Evolutionary conservation across 495 filamentous ascomycete genomes (phyloP).

Genomic region (Penicillium chermesinum): DNA sequence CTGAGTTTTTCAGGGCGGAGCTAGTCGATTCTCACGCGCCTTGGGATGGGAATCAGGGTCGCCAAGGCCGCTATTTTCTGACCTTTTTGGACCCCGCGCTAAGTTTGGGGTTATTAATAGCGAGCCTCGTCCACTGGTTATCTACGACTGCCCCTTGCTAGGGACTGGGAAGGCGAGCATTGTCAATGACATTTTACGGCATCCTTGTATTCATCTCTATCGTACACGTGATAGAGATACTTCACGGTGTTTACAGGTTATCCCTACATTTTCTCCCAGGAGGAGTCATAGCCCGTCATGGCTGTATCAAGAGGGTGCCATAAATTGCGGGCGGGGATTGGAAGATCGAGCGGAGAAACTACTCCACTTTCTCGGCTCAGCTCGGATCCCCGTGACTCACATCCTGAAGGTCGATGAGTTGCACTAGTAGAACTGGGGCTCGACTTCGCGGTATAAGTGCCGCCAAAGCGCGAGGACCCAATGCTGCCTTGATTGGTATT

Average conservation of each 20-base stretch:
- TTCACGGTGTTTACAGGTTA: not conserved
- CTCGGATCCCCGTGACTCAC: conserved; percentile 11
- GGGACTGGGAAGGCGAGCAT: too few species aligned
- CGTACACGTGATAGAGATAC: not conserved
- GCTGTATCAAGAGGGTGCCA: not conserved
- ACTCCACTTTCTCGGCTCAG: conserved; percentile 11
- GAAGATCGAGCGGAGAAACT: conserved; percentile 16
- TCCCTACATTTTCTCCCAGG: not conserved
- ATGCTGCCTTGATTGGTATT: too few species aligned
- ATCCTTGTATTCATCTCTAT: not conserved
- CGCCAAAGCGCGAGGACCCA: too few species aligned
- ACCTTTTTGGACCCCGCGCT: conserved; percentile 22
- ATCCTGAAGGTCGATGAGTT: conserved; percentile 8
- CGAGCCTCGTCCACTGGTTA: conserved; percentile 1
- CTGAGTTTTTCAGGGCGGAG: not conserved
- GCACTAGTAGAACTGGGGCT: not conserved
- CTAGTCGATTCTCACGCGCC: conserved; percentile 10
- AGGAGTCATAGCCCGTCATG: conserved; percentile 1
- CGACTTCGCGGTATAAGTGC: too few species aligned
- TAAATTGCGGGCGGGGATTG: conserved; percentile 15
- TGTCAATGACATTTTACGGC: not conserved
- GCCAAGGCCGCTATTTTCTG: conserved; percentile 11
- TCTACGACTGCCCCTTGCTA: not conserved
- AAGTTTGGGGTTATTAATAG: conserved; percentile 14
- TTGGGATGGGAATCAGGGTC: conserved; percentile 1